Evolutionary conservation across 768 basidiomycete species (phyloP).

Genomic region (Calocera viscosa): DNA sequence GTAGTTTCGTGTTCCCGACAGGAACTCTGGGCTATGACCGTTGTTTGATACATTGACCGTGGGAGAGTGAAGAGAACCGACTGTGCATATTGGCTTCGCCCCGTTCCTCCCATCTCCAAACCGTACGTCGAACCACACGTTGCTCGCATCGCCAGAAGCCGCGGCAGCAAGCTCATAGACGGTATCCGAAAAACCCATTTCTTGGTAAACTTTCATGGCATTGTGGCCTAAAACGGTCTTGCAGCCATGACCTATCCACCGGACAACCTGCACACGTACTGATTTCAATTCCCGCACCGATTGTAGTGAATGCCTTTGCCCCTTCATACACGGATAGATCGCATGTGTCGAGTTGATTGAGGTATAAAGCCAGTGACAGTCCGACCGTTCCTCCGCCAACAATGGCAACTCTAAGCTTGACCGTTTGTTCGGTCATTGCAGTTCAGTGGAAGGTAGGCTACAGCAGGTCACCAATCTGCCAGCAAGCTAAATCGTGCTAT

Average conservation of each 20-base stretch:
- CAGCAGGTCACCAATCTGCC: background rate
- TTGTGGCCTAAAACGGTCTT: background rate
- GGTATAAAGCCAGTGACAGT: conserved; percentile 37
- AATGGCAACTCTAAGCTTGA: conserved; percentile 27
- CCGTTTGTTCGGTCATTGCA: background rate
- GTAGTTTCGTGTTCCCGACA: background rate
- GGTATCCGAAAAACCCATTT: background rate
- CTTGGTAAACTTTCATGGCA: background rate
- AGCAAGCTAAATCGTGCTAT: too few species aligned
- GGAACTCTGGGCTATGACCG: background rate
- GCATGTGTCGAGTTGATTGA: conserved; percentile 33
- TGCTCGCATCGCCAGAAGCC: background rate
- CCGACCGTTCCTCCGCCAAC: conserved; percentile 49
- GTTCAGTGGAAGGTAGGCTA: background rate
- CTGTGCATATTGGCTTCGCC: background rate
- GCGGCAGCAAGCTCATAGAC: background rate
- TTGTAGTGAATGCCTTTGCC: background rate
- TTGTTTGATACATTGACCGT: too few species aligned
- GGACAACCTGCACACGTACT: background rate
- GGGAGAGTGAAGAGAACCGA: background rate
- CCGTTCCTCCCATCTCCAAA: background rate
- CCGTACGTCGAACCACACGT: background rate
- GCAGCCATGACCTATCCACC: too few species aligned
- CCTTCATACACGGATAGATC: conserved; percentile 37
- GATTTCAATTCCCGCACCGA: background rate